These are phyloP conservation scores for Schizopora paradoxa DNA, from an alignment of 1,284 basidiomycete species.

Conservation along the genomic window DNA sequence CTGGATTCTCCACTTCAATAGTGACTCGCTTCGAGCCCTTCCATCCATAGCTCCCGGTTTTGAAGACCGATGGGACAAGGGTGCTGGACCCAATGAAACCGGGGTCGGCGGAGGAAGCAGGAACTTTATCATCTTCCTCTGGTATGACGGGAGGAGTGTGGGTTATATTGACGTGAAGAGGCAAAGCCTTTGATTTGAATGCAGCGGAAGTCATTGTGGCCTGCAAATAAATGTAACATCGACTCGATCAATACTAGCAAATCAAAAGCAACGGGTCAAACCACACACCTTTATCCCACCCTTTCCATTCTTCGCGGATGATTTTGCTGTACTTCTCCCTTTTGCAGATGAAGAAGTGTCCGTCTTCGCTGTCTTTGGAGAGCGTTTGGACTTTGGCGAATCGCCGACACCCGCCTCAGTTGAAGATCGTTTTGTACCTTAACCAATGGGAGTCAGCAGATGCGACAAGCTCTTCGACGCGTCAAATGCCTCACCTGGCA, in stretches of 20 bases:
- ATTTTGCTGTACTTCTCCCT: conserved; percentile 23
- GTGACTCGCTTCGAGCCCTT: conserved; percentile 66
- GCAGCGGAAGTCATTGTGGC: conserved; percentile 41
- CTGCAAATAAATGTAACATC: conserved; percentile 25
- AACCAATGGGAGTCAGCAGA: not conserved
- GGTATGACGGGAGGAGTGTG: conserved; percentile 53
- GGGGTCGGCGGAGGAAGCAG: conserved; percentile 42
- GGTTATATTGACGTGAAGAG: conserved; percentile 63
- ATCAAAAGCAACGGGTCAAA: conserved; percentile 20
- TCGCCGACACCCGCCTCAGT: conserved; percentile 32
- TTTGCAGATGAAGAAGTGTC: conserved; percentile 18
- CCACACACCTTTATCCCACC: conserved; percentile 40
- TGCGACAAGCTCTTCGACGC: not conserved
- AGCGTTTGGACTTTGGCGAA: conserved; percentile 34
- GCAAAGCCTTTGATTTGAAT: conserved; percentile 62
- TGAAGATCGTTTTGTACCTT: conserved; percentile 17
- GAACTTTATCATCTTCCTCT: conserved; percentile 31
- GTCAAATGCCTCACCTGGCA: conserved; percentile 8
- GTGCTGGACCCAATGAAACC: conserved; percentile 57
- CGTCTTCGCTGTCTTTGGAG: conserved; percentile 46
- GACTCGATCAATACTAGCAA: not conserved
- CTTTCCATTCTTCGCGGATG: conserved; percentile 30
- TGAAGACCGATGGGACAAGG: conserved; percentile 53
- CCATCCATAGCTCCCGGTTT: conserved; percentile 77
- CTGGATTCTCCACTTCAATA: conserved; percentile 52